phyloP scores from a whole-genome alignment of 2,329 filamentous ascomycete species.

The Fusarium tricinctum region DNA sequence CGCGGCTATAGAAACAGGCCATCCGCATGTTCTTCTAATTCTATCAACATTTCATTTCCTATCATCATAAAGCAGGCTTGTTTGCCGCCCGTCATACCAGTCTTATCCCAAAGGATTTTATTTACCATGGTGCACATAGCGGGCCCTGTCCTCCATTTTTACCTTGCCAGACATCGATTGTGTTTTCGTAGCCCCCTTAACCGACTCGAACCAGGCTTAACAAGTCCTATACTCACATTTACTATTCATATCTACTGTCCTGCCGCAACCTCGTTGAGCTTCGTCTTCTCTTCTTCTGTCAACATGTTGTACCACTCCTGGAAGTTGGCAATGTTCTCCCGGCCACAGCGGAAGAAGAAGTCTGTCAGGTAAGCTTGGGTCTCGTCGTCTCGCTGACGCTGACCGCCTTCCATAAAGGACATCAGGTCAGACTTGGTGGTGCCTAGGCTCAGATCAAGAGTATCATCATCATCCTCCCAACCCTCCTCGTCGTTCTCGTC shows the following conservation, averaged over 20 bases:
- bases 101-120: slow-evolving; percentile 18
- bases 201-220: slow-evolving; percentile 18
- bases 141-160: not conserved
- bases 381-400: slow-evolving; percentile 86
- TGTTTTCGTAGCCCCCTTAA: slow-evolving; percentile 22
- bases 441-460: slow-evolving; percentile 80
- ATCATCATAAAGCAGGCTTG: slow-evolving; percentile 35
- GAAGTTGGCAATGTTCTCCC: slow-evolving; percentile 70
- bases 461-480: slow-evolving; percentile 89
- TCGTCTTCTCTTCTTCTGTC: slow-evolving; percentile 68
- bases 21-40: slow-evolving; percentile 35
- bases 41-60: slow-evolving; percentile 44
- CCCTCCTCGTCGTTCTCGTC: slow-evolving; percentile 82
- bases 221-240: not conserved
- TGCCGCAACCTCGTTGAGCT: slow-evolving; percentile 66
- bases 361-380: slow-evolving; percentile 86
- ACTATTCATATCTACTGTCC: slow-evolving; percentile 47
- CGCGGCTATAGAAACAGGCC: slow-evolving; percentile 8
- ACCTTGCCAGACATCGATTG: not conserved
- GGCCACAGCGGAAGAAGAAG: slow-evolving; percentile 77
- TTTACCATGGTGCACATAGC: slow-evolving; percentile 2
- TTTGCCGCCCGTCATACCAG: slow-evolving; percentile 8
- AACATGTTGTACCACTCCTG: slow-evolving; percentile 69
- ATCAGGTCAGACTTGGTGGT: slow-evolving; percentile 82
- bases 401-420: slow-evolving; percentile 74